Evolutionary conservation across 108 stramenopile species (phyloP), one percentile per base, ranked within the genome.

Genomic region (Skeletonema costatum): DNA sequence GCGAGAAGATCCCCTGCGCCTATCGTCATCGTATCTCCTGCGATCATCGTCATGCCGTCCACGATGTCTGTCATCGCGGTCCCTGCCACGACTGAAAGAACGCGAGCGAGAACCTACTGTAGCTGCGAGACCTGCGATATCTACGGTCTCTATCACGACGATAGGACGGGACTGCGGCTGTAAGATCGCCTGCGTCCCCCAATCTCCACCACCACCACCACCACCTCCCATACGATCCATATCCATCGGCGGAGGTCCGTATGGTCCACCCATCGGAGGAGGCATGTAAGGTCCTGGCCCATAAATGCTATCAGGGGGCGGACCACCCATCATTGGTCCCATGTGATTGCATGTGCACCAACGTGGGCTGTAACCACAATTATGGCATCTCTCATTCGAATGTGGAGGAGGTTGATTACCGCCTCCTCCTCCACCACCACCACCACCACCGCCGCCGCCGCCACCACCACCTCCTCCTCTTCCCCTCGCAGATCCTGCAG

Each of bases 341-440:
- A 85, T 62, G 51, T 79, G 89, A 39, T 72, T 64, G 60, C 94
- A 95, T 3, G 85, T 75, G 75, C 94, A 95, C 70, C 93, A 95
- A 60, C 86, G 89, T 60, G 94, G 92, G 41, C 94, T 88, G 68
- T 93, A 95, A 2, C 94, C 94, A 76, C 94, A 95, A 60, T 72
- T 82, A 13, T 51, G 48, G 65, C 94, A 95, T 9, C 94, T 70
- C 62, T 95, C 94, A 30, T 69, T 84, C 1, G 85, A 62, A 14
- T 72, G 64, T 38, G 62, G 61, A 36, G 79, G 74, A 53, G 71
- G 71, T 56, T 56, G 53, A 29, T 56, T 56, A 17, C 53, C 75
- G 36, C 32, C 68, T 38, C 53, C 63, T 1, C 29, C 33, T 10
- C 21, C 44, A 13, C 64, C 25, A 25, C 25, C 25, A 25, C 25